A percentile compares a stretch with the other conserved stretches of the same genome.
phyloP scores from a whole-genome alignment of 163 green algal genomes.

The Scenedesmus sp. region DNA sequence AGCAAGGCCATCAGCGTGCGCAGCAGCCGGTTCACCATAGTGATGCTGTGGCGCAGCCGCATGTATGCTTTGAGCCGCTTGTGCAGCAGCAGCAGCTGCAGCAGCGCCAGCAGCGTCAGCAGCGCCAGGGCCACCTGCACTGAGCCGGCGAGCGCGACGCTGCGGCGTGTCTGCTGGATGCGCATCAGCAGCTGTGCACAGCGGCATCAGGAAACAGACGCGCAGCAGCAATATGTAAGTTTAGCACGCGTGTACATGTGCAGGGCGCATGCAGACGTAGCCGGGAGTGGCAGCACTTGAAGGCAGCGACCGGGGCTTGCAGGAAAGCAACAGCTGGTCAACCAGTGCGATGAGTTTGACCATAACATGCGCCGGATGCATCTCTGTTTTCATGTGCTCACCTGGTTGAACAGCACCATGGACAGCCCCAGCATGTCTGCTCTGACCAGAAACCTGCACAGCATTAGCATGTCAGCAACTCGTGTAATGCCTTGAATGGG shows the following conservation, averaged over 20 bases:
- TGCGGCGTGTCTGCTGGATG: not conserved
- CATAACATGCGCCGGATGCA: not conserved
- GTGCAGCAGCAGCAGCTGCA: conserved; percentile 5
- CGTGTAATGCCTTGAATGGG: too few species aligned
- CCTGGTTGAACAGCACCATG: not conserved
- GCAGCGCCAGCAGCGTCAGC: not conserved
- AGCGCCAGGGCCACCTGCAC: not conserved
- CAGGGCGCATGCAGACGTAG: too few species aligned
- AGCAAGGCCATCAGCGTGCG: too few species aligned
- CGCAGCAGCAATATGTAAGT: too few species aligned
- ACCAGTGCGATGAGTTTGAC: too few species aligned
- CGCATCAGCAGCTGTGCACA: not conserved
- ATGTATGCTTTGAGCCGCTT: not conserved
- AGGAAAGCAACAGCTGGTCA: not conserved
- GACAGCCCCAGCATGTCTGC: not conserved
- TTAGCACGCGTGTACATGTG: too few species aligned
- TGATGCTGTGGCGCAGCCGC: not conserved
- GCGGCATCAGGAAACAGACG: too few species aligned
- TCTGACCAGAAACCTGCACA: not conserved
- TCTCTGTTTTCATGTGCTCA: not conserved
- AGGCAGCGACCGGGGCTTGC: too few species aligned
- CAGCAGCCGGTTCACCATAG: not conserved
- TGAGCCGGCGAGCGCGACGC: not conserved
- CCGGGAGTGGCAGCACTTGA: too few species aligned
- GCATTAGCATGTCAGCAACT: too few species aligned